Percentiles rank a stretch among this genome's conserved stretches.
Conservation (phyloP, 371 early-diverging fungal species). For the Mucor sp. region DNA sequence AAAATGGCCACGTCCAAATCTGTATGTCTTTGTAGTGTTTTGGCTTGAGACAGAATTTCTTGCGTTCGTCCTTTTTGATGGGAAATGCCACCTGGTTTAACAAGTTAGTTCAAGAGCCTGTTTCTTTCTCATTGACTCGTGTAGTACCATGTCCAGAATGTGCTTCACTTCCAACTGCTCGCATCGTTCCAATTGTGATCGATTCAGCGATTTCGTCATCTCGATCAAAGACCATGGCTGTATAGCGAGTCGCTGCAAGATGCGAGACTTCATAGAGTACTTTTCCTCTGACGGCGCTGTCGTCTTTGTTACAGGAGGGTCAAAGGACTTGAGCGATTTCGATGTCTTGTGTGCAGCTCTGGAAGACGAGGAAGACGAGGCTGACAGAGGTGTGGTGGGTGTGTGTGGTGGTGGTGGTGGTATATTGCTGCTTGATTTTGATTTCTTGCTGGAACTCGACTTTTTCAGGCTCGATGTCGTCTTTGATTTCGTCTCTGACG, state of each 20-base stretch:
- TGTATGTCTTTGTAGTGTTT: conserved; percentile 10
- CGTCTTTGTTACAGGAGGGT: not conserved
- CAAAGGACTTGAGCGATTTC: not conserved
- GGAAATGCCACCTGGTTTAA: conserved; percentile 19
- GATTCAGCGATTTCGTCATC: conserved; percentile 8
- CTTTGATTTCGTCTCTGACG: not conserved
- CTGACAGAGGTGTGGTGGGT: not conserved
- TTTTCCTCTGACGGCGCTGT: not conserved
- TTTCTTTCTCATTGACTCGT: not conserved
- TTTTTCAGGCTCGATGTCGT: not conserved
- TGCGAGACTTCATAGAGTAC: not conserved
- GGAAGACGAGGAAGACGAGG: not conserved
- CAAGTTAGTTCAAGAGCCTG: no score
- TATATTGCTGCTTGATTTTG: not conserved
- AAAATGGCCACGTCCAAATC: conserved; percentile 23
- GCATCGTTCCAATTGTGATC: conserved; percentile 5
- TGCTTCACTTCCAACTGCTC: conserved; percentile 12
- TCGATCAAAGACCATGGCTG: conserved; percentile 7
- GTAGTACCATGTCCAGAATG: conserved; percentile 12
- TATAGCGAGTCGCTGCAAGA: conserved; percentile 13
- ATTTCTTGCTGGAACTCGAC: not conserved
- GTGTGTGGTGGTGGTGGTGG: conserved; percentile 3
- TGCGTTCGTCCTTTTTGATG: conserved; percentile 10
- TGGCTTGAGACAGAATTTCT: conserved; percentile 23
- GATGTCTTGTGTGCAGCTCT: not conserved